Base-by-base conservation (phyloP, 768 basidiomycete species). In the Suillus ampliporus region DNA sequence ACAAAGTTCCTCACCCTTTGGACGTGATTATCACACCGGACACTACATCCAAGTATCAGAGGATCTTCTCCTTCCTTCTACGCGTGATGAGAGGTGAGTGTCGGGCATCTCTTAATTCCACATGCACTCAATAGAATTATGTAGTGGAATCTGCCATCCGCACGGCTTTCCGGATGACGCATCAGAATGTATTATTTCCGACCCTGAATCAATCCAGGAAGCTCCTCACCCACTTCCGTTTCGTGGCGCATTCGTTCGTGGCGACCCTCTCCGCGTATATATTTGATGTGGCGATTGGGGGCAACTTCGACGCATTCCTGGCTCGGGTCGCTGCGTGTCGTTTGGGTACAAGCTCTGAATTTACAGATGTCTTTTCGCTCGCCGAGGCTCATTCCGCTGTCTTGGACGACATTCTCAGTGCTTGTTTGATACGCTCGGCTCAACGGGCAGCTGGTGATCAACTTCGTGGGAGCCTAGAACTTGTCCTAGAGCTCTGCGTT, bases 21-120 rank as follows among this genome's bases (percentile, higher is more conserved):
- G 85, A 88, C 51, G 82, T 88, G 13, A 71, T 97, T 11, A 89
- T 97, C 37, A 86, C 92, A 2, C 79, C 85, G 1, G 80, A 84
- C 5, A 83, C 91, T 37, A 74, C 95, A n/a, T 88, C 85, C 6
- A 96, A 95, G 72, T 96, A 96, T 70, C 92, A 95, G 66, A 81
- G 91, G 44, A 79, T 95, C 64, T 94, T 95, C 72, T 83, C 90
- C 0, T 88, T 95, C 68, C 83, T 94, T 52, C 78, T 97, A 38
- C 84, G 94, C 35, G 78, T 96, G 44, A 82, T 89, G 69, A 83
- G 95, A 83, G 93, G 94, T 90, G 67, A 28, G 80, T 74, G 26
- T 58, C 34, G 17, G 35, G 19, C 38, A 26, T 61, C 13, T 26
- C 26, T 48, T 41, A 23, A 21, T 40, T 28, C 11, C 17, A 65